Percentiles rank a stretch among this genome's conserved stretches.
These are phyloP conservation scores for Thelonectria blattea DNA, from an alignment of 2,329 filamentous ascomycete genomes.

Conservation along the genomic window DNA sequence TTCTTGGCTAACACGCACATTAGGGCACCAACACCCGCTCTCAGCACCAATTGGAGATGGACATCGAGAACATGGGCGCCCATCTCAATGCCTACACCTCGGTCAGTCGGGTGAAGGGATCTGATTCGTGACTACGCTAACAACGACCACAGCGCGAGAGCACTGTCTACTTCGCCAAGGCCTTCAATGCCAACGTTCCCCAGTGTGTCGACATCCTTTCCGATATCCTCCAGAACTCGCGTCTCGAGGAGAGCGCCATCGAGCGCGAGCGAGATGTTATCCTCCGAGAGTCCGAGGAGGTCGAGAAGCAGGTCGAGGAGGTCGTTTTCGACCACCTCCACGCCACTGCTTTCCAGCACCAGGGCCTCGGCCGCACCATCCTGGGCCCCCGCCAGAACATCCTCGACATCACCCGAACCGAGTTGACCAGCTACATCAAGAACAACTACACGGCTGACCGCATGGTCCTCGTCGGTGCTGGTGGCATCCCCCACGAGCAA, in stretches of 20 bases:
- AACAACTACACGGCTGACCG: slow-evolving; percentile 99
- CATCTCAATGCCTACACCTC: slow-evolving; percentile 99
- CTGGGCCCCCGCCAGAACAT: slow-evolving; percentile 98
- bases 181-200: slow-evolving; percentile 97
- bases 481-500: slow-evolving; percentile 91
- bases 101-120: slow-evolving; percentile 63
- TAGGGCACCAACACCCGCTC: slow-evolving; percentile 94
- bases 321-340: slow-evolving; percentile 99
- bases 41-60: slow-evolving; percentile 96
- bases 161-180: slow-evolving; percentile 99
- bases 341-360: slow-evolving; percentile 95
- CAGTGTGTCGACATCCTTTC: slow-evolving; percentile 97
- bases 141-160: slow-evolving; percentile 78
- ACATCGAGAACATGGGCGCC: slow-evolving; percentile 99
- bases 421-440: slow-evolving; percentile 96
- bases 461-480: slow-evolving; percentile 97
- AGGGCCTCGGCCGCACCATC: slow-evolving; percentile 96
- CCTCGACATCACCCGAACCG: slow-evolving; percentile 88
- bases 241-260: slow-evolving; percentile 90
- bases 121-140: slow-evolving; percentile 35
- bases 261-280: slow-evolving; percentile 99
- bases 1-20: slow-evolving; percentile 26
- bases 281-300: slow-evolving; percentile 97
- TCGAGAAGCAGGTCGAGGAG: slow-evolving; percentile 99
- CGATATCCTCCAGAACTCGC: slow-evolving; percentile 99